Evolutionary conservation across 1,284 basidiomycete genomes (phyloP), one percentile per base, ranked within the genome.

Genomic region (Austropuccinia psidii): DNA sequence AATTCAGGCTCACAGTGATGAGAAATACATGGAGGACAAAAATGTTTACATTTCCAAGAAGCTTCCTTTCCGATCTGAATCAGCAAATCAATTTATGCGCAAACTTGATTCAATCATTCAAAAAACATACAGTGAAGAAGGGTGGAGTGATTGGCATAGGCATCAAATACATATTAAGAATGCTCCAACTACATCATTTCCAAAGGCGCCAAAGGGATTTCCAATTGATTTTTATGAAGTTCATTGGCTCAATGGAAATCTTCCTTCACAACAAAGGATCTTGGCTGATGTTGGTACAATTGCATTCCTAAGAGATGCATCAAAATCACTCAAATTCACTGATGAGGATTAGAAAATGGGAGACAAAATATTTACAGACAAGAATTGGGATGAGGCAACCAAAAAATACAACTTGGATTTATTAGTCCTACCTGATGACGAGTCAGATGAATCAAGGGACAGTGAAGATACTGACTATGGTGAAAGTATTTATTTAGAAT

Each of bases 161-260:
- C 39, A 11, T 31, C 29, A 43, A 15, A 33, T 49, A 4, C 45
- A 33, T 2, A 27, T 64, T 19, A 39, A 61, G n/a, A 37, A 61
- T 49, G n/a, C 61, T 6, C 41, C 39, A 6, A 15, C 8, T 29
- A 47, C 61, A 3, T 9, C 31, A 8, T 64, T 64, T 21, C 43
- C 61, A 5, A 41, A 57, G 45, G 15, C 66, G 6, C 66, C 66
- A 1, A 41, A 54, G 19, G 66, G 66, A 29, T 41, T 68, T 4
- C 49, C 52, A 5, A 57, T 68, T 27, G 66, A 68, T 24, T 68
- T 54, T 24, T 55, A 68, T 21, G 52, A 68, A 27, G 9, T 31
- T 4, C 50, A 39, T 2, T 68, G 66, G 66, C 57, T 41, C 27
- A 68, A 68, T 17, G 39, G 45, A 3, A 4, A 21, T 1, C 37